A percentile compares a stretch with the other conserved stretches of the same genome.
Evolutionary conservation across 495 filamentous ascomycete species (phyloP).

Genomic region (Aspergillus funiculosus): DNA sequence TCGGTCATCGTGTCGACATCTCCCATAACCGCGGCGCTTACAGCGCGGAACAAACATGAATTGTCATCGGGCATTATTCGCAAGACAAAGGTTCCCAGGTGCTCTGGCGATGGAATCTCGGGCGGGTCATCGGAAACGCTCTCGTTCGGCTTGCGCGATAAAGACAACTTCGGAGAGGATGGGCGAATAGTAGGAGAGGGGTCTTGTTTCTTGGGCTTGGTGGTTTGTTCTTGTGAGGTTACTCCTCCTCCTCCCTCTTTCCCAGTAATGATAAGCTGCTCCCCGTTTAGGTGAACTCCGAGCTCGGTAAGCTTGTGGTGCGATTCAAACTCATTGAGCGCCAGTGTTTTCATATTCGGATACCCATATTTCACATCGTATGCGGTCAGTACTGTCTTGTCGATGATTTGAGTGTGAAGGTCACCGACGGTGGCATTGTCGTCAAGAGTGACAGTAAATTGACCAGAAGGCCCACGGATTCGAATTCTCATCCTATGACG

Average conservation of each 20-base stretch:
- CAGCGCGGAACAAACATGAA: conserved; percentile 86
- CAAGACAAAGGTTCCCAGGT: conserved; percentile 64
- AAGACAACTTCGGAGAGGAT: conserved; percentile 18
- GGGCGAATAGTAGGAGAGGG: conserved; percentile 19
- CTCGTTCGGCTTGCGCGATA: conserved; percentile 16
- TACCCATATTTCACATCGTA: conserved; percentile 87
- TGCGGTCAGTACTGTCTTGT: conserved; percentile 43
- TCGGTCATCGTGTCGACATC: conserved; percentile 66
- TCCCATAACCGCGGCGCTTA: conserved; percentile 70
- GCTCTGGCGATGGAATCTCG: conserved; percentile 58
- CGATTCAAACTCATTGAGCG: conserved; percentile 46
- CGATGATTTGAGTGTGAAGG: conserved; percentile 50
- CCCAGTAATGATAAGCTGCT: conserved; percentile 67
- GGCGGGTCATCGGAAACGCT: conserved; percentile 53
- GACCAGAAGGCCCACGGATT: conserved; percentile 57
- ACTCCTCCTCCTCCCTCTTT: conserved; percentile 34
- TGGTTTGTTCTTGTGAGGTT: conserved; percentile 15
- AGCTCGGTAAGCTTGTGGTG: conserved; percentile 47
- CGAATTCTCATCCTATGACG: conserved; percentile 51
- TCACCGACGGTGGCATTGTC: conserved; percentile 61
- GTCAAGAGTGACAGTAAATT: conserved; percentile 56
- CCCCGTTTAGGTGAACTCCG: conserved; percentile 68
- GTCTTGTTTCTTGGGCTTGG: conserved; percentile 17
- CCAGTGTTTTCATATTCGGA: conserved; percentile 62
- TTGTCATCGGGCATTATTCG: conserved; percentile 98